Base-by-base conservation (phyloP, 352 stramenopile species). In the Aphanomyces stellatus region DNA sequence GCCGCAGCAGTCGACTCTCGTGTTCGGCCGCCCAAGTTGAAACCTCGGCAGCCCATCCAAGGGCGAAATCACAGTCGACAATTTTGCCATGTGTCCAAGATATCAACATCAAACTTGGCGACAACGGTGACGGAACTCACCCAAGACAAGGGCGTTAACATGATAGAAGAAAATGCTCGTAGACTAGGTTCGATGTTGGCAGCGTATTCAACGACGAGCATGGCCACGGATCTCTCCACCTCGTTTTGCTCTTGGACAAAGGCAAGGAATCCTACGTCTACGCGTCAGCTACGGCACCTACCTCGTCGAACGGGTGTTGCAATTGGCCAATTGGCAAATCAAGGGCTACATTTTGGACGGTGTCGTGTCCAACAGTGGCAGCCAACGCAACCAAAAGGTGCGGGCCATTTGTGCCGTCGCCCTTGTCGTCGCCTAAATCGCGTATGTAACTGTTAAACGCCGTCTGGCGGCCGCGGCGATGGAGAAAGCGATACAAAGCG, bases 241-340 rank as follows among this genome's bases (percentile, higher is more conserved):
- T 81, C 6, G 67, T 81, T 31, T 25, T 70, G 0, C 31, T 19
- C 1, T 43, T 83, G 28, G 35, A 25, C 34, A 65, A 37, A 2
- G 42, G 2, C 25, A 17, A 42, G 70, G 46, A 75, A 24, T 53
- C 57, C 1, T 74, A 75, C 31, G 72, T 90, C 19, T 90, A 90
- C 62, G 81, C 2, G 75, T 90, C 11, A 90, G 81, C 70, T 90
- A 90, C 70, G 81, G 81, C 71, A 90, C 81, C 41, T 88, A 88
- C 68, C 48, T 83, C 6, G 70, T 81, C 2, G 75, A 87, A 57
- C 75, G 76, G 5, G 19, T 76, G n/a, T 24, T 85, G 17, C 78
- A 84, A 34, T 42, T 86, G 17, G 35, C 69, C 7, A 69, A 70
- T 2, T 59, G 72, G 1, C 69, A 74, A 19, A 72, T 86, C 51